Base-by-base conservation (phyloP, 768 basidiomycete genomes). In the Hericium coralloides region DNA sequence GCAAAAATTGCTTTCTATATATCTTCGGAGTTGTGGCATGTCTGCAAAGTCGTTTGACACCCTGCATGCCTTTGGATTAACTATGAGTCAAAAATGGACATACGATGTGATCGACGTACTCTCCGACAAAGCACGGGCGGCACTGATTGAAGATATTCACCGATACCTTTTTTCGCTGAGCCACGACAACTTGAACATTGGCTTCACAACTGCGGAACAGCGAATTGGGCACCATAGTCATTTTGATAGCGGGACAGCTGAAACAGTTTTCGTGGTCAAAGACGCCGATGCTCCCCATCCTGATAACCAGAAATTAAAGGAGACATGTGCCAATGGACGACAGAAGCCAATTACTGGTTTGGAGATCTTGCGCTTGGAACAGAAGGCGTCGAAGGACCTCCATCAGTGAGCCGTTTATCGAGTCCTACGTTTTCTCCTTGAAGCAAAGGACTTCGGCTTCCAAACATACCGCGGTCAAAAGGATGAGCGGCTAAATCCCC, bases 381-480 rank as follows among this genome's bases (percentile, higher is more conserved):
- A 12, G 9, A 37, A 15, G 9, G 12, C 26, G 12, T 18, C 26
- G 22, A 12, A 5, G 14, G 12, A 15, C 22, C 18, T 52, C 17
- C 50, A 20, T 7, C 26, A 38, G 22, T 31, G 37, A 37, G 50
- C n/a, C 25, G 48, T 49, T 22, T 49, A 49, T 26, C 48, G 25
- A 10, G 25, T 49, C n/a, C 48, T 49, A 4, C 22, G 18, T 26
- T 36, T 52, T 37, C 50, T 52, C 12, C 14, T 52, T 12, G n/a
- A n/a, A n/a, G n/a, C n/a, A n/a, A 17, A 52, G 12, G 26, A 12
- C n/a, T 31, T 31, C 12, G 50, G 25, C 26, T 52, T 52, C 10
- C 17, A n/a, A 14, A 22, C 66, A 8, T 74, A 75, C 53, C 5
- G 47, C 4, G 12, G 56, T 6, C 54, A 59, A 0, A 59, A 70